Evolutionary conservation across 805 yeast genomes (phyloP), one percentile per base, ranked within the genome.

Genomic region (Nakazawaea populi): DNA sequence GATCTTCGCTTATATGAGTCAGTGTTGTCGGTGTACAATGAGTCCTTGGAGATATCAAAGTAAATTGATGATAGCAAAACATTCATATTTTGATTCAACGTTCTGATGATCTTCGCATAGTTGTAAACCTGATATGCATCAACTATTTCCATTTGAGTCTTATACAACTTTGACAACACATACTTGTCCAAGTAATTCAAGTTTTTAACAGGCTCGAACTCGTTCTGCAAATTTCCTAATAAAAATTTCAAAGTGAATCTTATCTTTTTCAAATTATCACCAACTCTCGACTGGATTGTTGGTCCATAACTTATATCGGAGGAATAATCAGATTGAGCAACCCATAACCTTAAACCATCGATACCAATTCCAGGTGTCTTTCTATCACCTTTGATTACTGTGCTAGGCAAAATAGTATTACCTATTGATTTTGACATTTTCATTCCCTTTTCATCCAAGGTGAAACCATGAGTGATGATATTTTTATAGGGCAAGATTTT

Each of bases 401-500:
- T 81, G 4, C 59, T 60, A 0, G 98, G 98, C 1, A 77, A 64
- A 24, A 91, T 77, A 0, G 83, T 83, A 58, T 94, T 94, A 0
- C 97, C 97, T 38, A 87, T 68, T 0, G 97, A 89, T 62, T 94
- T 94, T 4, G 97, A 91, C 98, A 92, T 92, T 60, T 94, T 94
- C 51, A 77, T 76, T 14, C 94, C 92, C 54, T 83, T 79, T 56
- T 82, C 89, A 68, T 94, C 99, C 53, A 94, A 69, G 0, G 88
- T 85, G 62, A 94, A 94, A 0, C 99, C 99, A 66, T 94, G 99
- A 0, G 99, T 94, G 30, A 94, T 76, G 37, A 94, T 78, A 28
- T 76, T 74, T 53, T 76, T 77, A 66, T 79, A 94, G 0, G 99
- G 98, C 57, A 67, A 48, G 9, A 66, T 60, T 6, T 52, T 49